Evolutionary conservation across 1,139 yeast species (phyloP).

Genomic region (Zygosaccharomyces sapae): DNA sequence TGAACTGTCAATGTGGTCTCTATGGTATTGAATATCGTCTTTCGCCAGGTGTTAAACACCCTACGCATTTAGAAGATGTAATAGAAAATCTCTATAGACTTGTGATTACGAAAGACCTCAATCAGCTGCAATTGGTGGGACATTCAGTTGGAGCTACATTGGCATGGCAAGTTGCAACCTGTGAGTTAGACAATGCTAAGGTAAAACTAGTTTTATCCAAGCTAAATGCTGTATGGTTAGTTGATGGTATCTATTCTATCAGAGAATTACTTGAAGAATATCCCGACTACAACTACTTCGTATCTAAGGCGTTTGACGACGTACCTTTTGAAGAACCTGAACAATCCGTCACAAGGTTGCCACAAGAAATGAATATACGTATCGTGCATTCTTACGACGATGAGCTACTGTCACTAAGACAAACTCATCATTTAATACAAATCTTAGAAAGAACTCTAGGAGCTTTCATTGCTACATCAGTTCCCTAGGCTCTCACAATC

Average conservation of each 20-base stretch:
- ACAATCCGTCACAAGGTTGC: constrained; percentile 8
- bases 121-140: constrained; percentile 48
- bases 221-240: constrained; percentile 30
- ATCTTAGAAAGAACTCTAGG: constrained; percentile 18
- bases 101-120: constrained; percentile 29
- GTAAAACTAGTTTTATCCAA: constrained; percentile 8
- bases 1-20: constrained; percentile 17
- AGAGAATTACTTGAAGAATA: constrained; percentile 41
- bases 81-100: constrained; percentile 42
- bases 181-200: not conserved
- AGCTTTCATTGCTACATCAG: constrained; percentile 19
- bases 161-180: constrained; percentile 46
- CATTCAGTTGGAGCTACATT: constrained; percentile 84
- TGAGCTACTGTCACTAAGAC: constrained; percentile 31
- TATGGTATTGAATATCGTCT: constrained; percentile 58
- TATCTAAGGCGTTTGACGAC: constrained; percentile 38
- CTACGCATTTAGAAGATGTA: constrained; percentile 59
- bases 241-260: constrained; percentile 49
- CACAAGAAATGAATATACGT: constrained; percentile 14
- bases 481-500: constrained; percentile 33
- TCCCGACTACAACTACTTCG: constrained; percentile 42
- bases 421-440: constrained; percentile 25
- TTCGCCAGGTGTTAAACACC: constrained; percentile 61
- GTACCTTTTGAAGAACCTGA: constrained; percentile 19
- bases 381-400: constrained; percentile 35